Percentiles rank a stretch among this genome's conserved stretches.
phyloP scores from a whole-genome alignment of 2,329 filamentous ascomycete species.

The Penicillium sp. region DNA sequence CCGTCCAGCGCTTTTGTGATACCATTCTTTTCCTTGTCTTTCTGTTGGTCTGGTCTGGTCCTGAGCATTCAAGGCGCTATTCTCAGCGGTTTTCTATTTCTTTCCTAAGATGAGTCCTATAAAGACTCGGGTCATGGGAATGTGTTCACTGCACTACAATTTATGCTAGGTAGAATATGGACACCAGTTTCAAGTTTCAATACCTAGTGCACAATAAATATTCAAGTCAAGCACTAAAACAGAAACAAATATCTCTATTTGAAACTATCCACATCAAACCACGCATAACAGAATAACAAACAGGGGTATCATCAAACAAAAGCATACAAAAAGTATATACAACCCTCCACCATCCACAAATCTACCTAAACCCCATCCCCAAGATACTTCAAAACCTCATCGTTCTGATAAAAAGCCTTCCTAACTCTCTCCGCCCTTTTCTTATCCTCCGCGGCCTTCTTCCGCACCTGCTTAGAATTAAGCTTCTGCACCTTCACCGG shows the following conservation, averaged over 20 bases:
- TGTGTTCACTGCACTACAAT: not conserved
- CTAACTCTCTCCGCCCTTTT: constrained; percentile 63
- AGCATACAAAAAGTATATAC: not conserved
- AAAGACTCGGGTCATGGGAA: not conserved
- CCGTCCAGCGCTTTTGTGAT: constrained; percentile 34
- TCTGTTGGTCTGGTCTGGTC: constrained; percentile 11
- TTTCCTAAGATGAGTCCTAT: not conserved
- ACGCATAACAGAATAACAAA: not conserved
- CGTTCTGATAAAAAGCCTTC: constrained; percentile 68
- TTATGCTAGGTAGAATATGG: not conserved
- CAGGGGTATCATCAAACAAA: not conserved
- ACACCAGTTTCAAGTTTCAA: not conserved
- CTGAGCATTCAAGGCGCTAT: constrained; percentile 19
- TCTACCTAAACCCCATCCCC: constrained; percentile 34
- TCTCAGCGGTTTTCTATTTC: constrained; percentile 4
- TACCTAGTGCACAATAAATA: not conserved
- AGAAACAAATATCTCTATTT: not conserved
- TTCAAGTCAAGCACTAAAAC: not conserved
- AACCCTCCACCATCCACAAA: not conserved
- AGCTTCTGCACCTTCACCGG: constrained; percentile 51
- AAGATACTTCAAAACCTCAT: constrained; percentile 75
- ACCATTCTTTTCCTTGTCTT: constrained; percentile 30
- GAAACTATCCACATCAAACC: not conserved
- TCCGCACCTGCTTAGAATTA: constrained; percentile 68
- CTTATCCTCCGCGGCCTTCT: constrained; percentile 60